These are phyloP conservation scores for Auxenochlorella pyrenoidosa DNA, from an alignment of 139 green algal species.

Conservation along the genomic window DNA sequence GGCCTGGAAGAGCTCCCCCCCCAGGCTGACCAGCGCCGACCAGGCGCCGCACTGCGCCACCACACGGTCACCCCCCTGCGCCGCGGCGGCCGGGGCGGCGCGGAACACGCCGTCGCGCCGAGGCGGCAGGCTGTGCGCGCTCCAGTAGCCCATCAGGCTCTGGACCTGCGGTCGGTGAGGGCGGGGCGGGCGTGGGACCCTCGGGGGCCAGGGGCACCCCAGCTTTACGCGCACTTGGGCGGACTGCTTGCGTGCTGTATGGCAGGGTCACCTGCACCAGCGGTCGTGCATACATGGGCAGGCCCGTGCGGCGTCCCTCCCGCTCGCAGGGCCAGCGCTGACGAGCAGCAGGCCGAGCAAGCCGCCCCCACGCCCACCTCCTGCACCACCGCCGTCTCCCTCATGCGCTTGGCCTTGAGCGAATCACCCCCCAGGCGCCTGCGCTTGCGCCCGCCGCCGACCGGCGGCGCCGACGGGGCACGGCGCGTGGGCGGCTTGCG, in stretches of 20 bases:
- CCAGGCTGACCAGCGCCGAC: conserved; percentile 49
- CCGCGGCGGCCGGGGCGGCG: conserved; percentile 36
- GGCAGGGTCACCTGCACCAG: too few relatives aligned
- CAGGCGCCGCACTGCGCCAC: conserved; percentile 49
- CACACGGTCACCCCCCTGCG: conserved; percentile 33
- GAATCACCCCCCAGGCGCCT: background rate
- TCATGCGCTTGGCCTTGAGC: conserved; percentile 1
- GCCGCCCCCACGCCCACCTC: conserved; percentile 28
- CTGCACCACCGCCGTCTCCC: conserved; percentile 57
- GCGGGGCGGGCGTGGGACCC: background rate
- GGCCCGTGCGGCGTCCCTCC: too few relatives aligned
- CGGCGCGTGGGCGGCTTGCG: conserved; percentile 29
- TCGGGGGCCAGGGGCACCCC: background rate
- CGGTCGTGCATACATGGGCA: background rate
- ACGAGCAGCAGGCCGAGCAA: too few relatives aligned
- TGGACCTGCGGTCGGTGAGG: background rate
- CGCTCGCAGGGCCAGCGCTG: too few relatives aligned
- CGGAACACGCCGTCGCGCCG: conserved; percentile 61
- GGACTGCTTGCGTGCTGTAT: too few relatives aligned
- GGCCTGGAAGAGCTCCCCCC: conserved; percentile 51
- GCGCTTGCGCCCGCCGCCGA: background rate
- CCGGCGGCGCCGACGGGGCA: background rate
- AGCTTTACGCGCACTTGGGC: too few relatives aligned
- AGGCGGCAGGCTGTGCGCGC: conserved; percentile 27
- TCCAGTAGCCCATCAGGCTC: conserved; percentile 24